Evolutionary conservation across 1,139 yeast genomes (phyloP).

Genomic region (Kluyveromyces sp.): DNA sequence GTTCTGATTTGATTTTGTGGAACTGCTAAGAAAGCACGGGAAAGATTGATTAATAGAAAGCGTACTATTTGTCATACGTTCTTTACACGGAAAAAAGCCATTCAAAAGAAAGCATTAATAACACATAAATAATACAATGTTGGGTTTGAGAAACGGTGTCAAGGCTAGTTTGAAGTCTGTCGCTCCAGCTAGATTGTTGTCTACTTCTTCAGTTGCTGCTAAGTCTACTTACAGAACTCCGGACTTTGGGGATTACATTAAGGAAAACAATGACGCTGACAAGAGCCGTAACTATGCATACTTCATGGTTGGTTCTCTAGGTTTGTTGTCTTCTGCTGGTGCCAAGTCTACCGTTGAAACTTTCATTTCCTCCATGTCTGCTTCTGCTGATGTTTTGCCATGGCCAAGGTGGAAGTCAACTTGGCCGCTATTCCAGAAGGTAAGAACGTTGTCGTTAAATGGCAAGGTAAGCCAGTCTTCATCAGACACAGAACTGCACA

Average conservation of each 20-base stretch:
- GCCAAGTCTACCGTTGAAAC: slow-evolving; percentile 98
- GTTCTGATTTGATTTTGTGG: too few relatives aligned
- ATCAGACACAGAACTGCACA: slow-evolving; percentile 95
- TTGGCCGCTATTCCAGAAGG: slow-evolving; percentile 94
- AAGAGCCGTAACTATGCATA: slow-evolving; percentile 81
- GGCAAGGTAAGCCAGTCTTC: slow-evolving; percentile 99
- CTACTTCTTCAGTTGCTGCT: slow-evolving; percentile 43
- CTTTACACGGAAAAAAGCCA: too few relatives aligned
- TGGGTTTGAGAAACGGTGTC: slow-evolving; percentile 19
- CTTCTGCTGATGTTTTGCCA: slow-evolving; percentile 98
- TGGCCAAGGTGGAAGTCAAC: slow-evolving; percentile 99
- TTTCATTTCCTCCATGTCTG: slow-evolving; percentile 88
- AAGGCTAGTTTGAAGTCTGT: slow-evolving; percentile 18
- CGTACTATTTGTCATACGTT: too few relatives aligned
- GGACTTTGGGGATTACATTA: slow-evolving; percentile 77
- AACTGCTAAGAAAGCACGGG: too few relatives aligned
- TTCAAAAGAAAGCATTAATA: not conserved
- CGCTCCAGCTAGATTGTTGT: slow-evolving; percentile 33
- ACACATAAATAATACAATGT: slow-evolving; percentile 7
- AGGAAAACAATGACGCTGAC: slow-evolving; percentile 59
- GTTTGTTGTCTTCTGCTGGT: slow-evolving; percentile 89
- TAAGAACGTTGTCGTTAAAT: slow-evolving; percentile 94
- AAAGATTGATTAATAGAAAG: too few relatives aligned
- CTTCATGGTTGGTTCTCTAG: slow-evolving; percentile 97
- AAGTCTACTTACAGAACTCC: slow-evolving; percentile 87